Evolutionary conservation across 2,329 filamentous ascomycete species (phyloP).

Genomic region (Ramichloridium luteum): DNA sequence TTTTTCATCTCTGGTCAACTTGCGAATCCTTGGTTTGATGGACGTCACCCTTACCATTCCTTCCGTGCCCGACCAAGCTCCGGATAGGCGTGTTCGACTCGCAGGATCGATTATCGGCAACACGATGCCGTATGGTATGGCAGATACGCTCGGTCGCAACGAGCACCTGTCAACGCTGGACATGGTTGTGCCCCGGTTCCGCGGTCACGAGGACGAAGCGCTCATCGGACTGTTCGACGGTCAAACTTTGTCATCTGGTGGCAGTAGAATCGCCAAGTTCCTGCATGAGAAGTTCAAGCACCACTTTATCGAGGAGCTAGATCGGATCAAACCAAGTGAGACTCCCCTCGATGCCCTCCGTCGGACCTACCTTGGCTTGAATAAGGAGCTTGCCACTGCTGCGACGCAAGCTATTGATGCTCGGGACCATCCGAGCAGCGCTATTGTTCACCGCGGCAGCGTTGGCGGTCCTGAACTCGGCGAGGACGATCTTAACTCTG

Average conservation of each 20-base stretch:
- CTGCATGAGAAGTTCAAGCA: conserved; percentile 90
- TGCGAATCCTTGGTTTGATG: conserved; percentile 87
- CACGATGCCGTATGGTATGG: conserved; percentile 83
- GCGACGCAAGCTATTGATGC: conserved; percentile 73
- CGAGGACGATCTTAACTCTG: conserved; percentile 79
- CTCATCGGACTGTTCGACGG: conserved; percentile 94
- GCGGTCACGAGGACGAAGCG: conserved; percentile 78
- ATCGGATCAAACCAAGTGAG: conserved; percentile 54
- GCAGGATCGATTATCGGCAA: conserved; percentile 86
- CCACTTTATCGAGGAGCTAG: conserved; percentile 72
- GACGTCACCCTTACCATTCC: conserved; percentile 92
- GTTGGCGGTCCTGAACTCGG: conserved; percentile 64
- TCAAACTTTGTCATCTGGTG: conserved; percentile 73
- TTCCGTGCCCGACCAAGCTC: conserved; percentile 86
- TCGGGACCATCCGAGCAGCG: conserved; percentile 39
- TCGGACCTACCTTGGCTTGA: conserved; percentile 74
- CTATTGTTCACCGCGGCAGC: conserved; percentile 56
- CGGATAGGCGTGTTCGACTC: conserved; percentile 90
- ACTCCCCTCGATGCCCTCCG: conserved; percentile 72
- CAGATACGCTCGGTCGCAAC: conserved; percentile 81
- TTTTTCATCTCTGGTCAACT: conserved; percentile 71
- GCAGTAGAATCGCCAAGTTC: conserved; percentile 92
- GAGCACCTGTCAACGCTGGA: conserved; percentile 94
- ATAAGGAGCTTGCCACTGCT: conserved; percentile 83
- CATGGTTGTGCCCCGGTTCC: conserved; percentile 84